phyloP scores from a whole-genome alignment of 768 basidiomycete genomes.

The Artomyces pyxidatus region DNA sequence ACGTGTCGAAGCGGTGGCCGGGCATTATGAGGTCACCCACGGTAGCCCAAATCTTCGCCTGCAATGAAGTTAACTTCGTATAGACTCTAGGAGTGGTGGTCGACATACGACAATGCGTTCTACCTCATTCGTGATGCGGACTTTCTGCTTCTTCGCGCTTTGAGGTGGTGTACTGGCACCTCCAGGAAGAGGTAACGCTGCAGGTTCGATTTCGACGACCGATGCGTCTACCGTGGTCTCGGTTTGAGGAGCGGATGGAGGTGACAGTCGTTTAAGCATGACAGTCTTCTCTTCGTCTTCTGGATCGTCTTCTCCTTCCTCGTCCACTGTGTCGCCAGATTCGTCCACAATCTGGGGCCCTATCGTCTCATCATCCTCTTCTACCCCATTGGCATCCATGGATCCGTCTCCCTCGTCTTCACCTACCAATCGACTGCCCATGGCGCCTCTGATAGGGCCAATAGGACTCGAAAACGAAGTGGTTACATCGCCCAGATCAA shows the following conservation, averaged over 20 bases:
- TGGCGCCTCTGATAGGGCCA: constrained; percentile 7
- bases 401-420: constrained; percentile 1
- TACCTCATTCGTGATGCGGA: constrained; percentile 52
- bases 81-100: not conserved
- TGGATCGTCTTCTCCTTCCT: constrained; percentile 8
- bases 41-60: constrained; percentile 66
- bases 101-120: constrained; percentile 54
- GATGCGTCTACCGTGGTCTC: not conserved
- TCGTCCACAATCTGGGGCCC: not conserved
- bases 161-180: constrained; percentile 15
- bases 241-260: constrained; percentile 22
- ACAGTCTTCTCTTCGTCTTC: constrained; percentile 25
- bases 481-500: constrained; percentile 39
- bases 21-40: constrained; percentile 59
- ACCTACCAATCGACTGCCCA: not conserved
- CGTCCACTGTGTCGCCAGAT: constrained; percentile 4
- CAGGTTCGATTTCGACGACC: constrained; percentile 1
- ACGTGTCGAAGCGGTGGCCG: constrained; percentile 33
- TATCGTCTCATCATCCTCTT: not conserved
- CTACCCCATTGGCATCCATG: not conserved
- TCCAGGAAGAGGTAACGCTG: constrained; percentile 2
- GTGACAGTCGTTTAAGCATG: constrained; percentile 20
- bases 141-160: constrained; percentile 24
- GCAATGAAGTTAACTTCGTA: not conserved
- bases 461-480: constrained; percentile 38